Percentiles rank a stretch among this genome's conserved stretches.
Evolutionary conservation across 768 basidiomycete genomes (phyloP).

Genomic region (Phaeotremella fagi): DNA sequence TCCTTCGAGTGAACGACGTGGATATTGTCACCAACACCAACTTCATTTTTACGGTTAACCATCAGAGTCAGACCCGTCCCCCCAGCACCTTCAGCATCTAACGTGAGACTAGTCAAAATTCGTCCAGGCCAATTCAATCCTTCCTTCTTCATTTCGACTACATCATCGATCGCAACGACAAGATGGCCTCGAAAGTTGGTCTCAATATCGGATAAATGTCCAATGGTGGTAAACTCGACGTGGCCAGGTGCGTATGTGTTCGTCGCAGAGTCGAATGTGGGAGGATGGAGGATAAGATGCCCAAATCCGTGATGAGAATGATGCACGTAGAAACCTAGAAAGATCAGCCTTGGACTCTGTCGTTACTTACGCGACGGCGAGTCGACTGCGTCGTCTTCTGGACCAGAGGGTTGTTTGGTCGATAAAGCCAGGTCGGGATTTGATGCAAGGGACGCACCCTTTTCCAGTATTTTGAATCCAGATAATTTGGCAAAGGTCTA

Average conservation of each 20-base stretch:
- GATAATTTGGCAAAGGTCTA: constrained; percentile 20
- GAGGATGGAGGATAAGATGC: constrained; percentile 25
- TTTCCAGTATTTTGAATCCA: constrained; percentile 16
- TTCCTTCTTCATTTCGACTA: constrained; percentile 20
- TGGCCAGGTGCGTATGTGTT: constrained; percentile 10
- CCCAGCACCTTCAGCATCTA: constrained; percentile 18
- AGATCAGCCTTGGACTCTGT: too few species aligned
- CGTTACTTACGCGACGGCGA: too few species aligned
- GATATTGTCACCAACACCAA: background rate
- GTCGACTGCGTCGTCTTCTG: too few species aligned
- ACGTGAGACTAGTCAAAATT: background rate
- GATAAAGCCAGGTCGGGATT: too few species aligned
- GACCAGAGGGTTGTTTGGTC: too few species aligned
- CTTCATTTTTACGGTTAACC: constrained; percentile 3
- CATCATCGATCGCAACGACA: constrained; percentile 18
- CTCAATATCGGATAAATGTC: background rate
- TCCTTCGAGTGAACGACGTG: constrained; percentile 1
- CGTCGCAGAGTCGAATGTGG: background rate
- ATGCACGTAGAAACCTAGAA: constrained; percentile 23
- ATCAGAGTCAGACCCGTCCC: constrained; percentile 24
- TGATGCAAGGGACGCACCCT: too few species aligned
- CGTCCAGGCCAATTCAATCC: constrained; percentile 10
- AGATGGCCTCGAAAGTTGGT: constrained; percentile 1
- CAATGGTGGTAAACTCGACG: constrained; percentile 19
- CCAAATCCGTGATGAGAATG: constrained; percentile 23